A percentile compares a stretch with the other conserved stretches of the same genome.
Evolutionary conservation across 495 filamentous ascomycete species (phyloP).

Genomic region (Hyaloscypha finlandica): DNA sequence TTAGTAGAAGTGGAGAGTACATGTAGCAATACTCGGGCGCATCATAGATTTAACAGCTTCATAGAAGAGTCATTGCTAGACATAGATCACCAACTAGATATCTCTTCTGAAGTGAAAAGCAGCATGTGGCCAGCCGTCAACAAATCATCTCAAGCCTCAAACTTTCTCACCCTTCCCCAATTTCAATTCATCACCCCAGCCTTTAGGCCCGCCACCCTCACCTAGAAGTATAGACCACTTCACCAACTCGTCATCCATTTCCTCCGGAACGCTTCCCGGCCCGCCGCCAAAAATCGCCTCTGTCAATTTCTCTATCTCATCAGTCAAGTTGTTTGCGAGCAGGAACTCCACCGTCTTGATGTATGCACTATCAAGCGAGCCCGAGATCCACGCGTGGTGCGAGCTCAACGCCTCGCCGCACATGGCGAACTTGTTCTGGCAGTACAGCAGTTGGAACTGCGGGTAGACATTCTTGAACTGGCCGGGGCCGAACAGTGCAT

Average conservation of each 20-base stretch:
- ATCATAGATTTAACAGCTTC: too few species aligned
- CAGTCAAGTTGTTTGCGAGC: not conserved
- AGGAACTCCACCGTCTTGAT: not conserved
- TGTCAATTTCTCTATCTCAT: not conserved
- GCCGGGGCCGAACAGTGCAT: conserved; percentile 6
- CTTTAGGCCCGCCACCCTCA: conserved; percentile 9
- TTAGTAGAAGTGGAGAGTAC: too few species aligned
- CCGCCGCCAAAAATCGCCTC: conserved; percentile 1
- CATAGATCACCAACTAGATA: too few species aligned
- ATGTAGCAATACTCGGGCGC: too few species aligned
- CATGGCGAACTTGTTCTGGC: conserved; percentile 2
- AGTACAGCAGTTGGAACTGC: not conserved
- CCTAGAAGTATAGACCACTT: conserved; percentile 7
- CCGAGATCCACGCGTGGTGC: conserved; percentile 10
- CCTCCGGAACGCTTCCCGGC: not conserved
- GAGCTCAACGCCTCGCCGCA: conserved; percentile 5
- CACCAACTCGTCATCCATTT: conserved; percentile 9
- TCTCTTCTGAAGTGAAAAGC: too few species aligned
- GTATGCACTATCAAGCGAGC: conserved; percentile 9
- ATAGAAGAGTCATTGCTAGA: too few species aligned
- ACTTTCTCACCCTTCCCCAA: conserved; percentile 1
- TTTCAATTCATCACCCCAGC: conserved; percentile 7
- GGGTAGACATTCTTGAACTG: conserved; percentile 14
- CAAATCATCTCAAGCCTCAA: too few species aligned
- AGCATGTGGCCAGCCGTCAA: too few species aligned